Conservation (phyloP, 768 basidiomycete species). For the Mycena galericulata region DNA sequence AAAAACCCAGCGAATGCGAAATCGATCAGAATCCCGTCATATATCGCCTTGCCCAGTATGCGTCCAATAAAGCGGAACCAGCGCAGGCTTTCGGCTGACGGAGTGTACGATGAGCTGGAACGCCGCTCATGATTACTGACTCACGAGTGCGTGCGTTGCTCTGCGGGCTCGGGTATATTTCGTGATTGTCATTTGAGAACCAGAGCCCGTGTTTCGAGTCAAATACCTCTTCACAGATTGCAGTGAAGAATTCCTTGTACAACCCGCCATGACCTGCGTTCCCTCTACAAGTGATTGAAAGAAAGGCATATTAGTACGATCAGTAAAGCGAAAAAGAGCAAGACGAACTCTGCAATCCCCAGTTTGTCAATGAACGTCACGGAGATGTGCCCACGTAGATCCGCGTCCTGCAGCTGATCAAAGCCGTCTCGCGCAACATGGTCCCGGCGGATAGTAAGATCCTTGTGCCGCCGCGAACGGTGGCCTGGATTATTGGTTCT, state of each 20-base stretch:
- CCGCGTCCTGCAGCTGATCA: conserved; percentile 78
- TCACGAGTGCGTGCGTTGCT: conserved; percentile 87
- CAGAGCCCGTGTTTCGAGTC: conserved; percentile 94
- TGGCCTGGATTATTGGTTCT: conserved; percentile 16
- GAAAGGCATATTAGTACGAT: background rate
- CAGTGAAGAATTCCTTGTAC: conserved; percentile 97
- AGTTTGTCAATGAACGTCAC: conserved; percentile 95
- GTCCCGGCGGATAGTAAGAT: conserved; percentile 72
- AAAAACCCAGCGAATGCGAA: conserved; percentile 97
- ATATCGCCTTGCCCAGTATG: conserved; percentile 94
- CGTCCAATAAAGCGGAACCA: conserved; percentile 96
- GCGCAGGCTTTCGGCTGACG: conserved; percentile 79
- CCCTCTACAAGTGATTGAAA: conserved; percentile 60
- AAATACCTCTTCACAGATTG: conserved; percentile 91
- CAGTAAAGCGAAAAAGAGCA: background rate
- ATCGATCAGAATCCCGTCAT: conserved; percentile 94
- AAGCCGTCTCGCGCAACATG: conserved; percentile 92
- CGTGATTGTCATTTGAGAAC: conserved; percentile 89
- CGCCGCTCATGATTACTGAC: conserved; percentile 29
- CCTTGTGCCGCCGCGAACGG: conserved; percentile 41
- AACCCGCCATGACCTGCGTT: conserved; percentile 97
- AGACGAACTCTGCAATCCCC: conserved; percentile 81
- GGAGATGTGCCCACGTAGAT: conserved; percentile 81
- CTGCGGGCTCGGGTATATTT: conserved; percentile 95
- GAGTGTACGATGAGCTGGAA: background rate